Evolutionary conservation across 306 rosid species (phyloP).

Genomic region (Carpinus fangiana): DNA sequence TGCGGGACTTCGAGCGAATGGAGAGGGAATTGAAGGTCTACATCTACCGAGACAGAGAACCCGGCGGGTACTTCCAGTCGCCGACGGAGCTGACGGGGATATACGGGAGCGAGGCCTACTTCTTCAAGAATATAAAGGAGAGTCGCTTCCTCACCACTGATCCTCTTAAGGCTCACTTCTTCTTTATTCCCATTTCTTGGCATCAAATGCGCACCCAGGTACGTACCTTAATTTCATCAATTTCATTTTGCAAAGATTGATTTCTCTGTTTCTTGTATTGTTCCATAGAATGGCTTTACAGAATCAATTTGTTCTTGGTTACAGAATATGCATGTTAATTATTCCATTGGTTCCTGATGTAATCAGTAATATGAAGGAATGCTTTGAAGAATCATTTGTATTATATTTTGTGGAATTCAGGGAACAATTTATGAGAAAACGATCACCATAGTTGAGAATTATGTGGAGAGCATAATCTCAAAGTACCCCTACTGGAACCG

Average conservation of each 20-base stretch:
- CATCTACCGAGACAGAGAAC: conserved; percentile 21
- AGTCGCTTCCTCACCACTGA: conserved; percentile 24
- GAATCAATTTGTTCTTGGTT: not conserved
- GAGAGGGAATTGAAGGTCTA: conserved; percentile 20
- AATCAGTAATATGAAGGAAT: no score
- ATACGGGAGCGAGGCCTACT: conserved; percentile 33
- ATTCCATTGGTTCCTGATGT: no score
- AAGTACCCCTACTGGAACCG: conserved; percentile 40
- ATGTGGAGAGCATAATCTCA: conserved; percentile 16
- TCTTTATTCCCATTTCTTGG: conserved; percentile 38
- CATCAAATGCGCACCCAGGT: conserved; percentile 37
- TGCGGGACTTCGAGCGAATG: conserved; percentile 20
- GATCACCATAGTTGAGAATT: conserved; percentile 13
- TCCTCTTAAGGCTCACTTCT: conserved; percentile 36
- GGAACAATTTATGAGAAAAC: conserved; percentile 14
- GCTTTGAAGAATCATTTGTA: no score
- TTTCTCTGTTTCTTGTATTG: not conserved
- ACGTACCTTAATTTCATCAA: not conserved
- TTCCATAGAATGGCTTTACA: not conserved
- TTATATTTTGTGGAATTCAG: conserved; percentile 7
- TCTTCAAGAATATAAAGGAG: conserved; percentile 40
- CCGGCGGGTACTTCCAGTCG: conserved; percentile 21
- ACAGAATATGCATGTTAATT: no score
- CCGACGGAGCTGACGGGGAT: conserved; percentile 31
- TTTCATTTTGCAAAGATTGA: not conserved